Evolutionary conservation across 2,329 filamentous ascomycete genomes (phyloP).

Genomic region (Aspergillus sp.): DNA sequence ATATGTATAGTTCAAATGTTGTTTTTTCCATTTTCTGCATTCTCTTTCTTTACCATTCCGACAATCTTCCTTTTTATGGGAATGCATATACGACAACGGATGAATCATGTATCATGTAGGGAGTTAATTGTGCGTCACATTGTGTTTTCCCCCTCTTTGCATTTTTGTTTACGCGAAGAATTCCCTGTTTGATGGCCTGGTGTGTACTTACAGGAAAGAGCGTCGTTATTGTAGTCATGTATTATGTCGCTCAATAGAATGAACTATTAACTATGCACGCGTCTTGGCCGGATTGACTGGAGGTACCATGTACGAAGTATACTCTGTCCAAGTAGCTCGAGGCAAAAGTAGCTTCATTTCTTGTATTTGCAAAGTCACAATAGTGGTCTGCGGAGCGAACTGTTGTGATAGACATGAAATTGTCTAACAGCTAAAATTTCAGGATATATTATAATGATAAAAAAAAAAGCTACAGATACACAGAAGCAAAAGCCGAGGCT

Average conservation of each 20-base stretch:
- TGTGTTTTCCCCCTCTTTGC: background rate
- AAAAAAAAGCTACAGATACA: slow-evolving; percentile 15
- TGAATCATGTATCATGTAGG: background rate
- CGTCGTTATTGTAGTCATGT: too few relatives aligned
- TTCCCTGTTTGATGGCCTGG: too few relatives aligned
- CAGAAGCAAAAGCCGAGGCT: slow-evolving; percentile 24
- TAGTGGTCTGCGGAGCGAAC: too few relatives aligned
- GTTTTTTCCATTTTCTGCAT: background rate
- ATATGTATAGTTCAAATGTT: background rate
- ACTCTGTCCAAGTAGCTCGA: background rate
- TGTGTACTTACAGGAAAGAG: too few relatives aligned
- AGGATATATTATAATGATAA: background rate
- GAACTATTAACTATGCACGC: too few relatives aligned
- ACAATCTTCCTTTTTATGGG: background rate
- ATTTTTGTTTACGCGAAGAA: too few relatives aligned
- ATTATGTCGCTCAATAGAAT: too few relatives aligned
- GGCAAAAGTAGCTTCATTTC: background rate
- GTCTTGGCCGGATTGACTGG: too few relatives aligned
- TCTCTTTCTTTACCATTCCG: background rate
- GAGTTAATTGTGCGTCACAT: too few relatives aligned
- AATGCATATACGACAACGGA: background rate
- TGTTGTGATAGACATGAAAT: slow-evolving; percentile 17
- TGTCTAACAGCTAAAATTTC: background rate
- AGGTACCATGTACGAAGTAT: too few relatives aligned
- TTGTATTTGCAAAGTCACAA: slow-evolving; percentile 20